Evolutionary conservation across 257 asterid genomes (phyloP).

Genomic region (Plantago major): DNA sequence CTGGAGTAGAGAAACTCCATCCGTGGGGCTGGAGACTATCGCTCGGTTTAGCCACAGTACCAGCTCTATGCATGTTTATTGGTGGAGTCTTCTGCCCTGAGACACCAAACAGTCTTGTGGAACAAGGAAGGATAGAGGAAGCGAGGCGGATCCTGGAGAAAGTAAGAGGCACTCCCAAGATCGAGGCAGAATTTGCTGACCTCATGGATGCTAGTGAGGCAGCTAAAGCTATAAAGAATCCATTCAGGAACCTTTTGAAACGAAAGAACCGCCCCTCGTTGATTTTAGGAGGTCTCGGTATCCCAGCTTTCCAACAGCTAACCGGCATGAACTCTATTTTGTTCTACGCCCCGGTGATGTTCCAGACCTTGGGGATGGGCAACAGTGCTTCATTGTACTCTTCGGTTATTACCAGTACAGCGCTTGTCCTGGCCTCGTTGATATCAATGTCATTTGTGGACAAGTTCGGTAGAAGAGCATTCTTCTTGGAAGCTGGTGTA

Average conservation of each 20-base stretch:
- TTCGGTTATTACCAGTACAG: constrained; percentile 51
- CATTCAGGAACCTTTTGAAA: constrained; percentile 48
- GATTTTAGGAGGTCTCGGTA: constrained; percentile 49
- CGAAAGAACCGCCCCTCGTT: constrained; percentile 60
- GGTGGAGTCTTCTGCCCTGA: constrained; percentile 73
- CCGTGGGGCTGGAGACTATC: constrained; percentile 83
- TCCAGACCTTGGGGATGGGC: constrained; percentile 79
- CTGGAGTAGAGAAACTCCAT: constrained; percentile 45
- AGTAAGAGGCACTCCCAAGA: constrained; percentile 60
- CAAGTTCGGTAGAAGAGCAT: constrained; percentile 68
- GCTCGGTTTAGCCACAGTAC: constrained; percentile 69
- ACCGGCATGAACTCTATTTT: constrained; percentile 77
- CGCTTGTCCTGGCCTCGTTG: constrained; percentile 56
- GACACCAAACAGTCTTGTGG: constrained; percentile 77
- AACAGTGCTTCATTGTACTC: constrained; percentile 52
- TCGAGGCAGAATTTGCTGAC: constrained; percentile 66
- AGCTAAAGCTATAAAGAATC: constrained; percentile 54
- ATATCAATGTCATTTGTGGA: constrained; percentile 75
- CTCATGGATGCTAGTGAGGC: constrained; percentile 56
- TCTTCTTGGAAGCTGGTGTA: constrained; percentile 76
- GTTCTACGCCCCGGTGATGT: constrained; percentile 73
- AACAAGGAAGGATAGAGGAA: constrained; percentile 54
- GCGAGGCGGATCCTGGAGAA: constrained; percentile 42
- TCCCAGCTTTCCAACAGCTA: constrained; percentile 77
- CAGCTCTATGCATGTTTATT: constrained; percentile 54